phyloP scores from a whole-genome alignment of 148 eudicot genomes.

The Selenicereus undatus region DNA sequence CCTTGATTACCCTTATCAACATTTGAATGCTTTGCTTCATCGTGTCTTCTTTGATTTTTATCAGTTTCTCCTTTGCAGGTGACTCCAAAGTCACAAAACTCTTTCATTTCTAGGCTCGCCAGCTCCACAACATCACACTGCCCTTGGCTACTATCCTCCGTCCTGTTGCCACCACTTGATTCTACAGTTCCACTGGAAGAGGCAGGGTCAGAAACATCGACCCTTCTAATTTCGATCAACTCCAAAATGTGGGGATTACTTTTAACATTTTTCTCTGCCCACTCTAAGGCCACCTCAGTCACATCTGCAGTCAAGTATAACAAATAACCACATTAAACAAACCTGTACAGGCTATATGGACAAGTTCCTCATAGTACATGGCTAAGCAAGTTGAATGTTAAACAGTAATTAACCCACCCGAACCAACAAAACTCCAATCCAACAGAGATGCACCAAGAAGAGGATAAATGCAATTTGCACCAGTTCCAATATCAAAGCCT shows the following conservation, averaged over 20 bases:
- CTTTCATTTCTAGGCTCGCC: constrained; percentile 7
- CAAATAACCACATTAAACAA: constrained; percentile 8
- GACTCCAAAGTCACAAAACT: constrained; percentile 7
- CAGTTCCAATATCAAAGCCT: constrained; percentile 95
- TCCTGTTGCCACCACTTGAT: neutral
- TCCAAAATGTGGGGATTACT: constrained; percentile 71
- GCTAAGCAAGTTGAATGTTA: neutral
- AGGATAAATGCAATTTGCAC: constrained; percentile 94
- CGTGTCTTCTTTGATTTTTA: constrained; percentile 15
- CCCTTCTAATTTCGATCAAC: constrained; percentile 76
- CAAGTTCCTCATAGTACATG: neutral
- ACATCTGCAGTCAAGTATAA: constrained; percentile 48
- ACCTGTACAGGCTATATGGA: neutral
- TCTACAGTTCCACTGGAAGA: neutral
- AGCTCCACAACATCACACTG: constrained; percentile 9
- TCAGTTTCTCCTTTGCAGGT: constrained; percentile 14
- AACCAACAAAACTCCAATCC: constrained; percentile 89
- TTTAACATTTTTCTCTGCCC: constrained; percentile 77
- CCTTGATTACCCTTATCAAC: constrained; percentile 44
- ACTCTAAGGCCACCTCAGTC: constrained; percentile 83
- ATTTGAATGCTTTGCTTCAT: constrained; percentile 20
- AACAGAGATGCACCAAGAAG: constrained; percentile 92
- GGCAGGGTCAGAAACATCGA: constrained; percentile 21
- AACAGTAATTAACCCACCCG: constrained; percentile 45
- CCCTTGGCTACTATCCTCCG: constrained; percentile 13